phyloP scores from a whole-genome alignment of 805 yeast species.

The Komagataella phaffii region DNA sequence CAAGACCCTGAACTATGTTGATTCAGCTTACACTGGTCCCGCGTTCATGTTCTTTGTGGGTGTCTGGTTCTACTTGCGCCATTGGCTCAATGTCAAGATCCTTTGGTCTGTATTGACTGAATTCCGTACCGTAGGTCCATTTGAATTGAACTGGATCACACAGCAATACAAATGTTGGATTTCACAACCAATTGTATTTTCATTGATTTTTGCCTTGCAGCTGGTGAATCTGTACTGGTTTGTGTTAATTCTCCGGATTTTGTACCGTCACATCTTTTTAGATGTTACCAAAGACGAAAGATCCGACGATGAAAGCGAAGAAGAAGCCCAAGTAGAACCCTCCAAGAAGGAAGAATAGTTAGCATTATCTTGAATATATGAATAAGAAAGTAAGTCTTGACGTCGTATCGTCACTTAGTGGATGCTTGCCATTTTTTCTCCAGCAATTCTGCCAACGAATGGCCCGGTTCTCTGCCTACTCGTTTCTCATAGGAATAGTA shows the following conservation, averaged over 20 bases:
- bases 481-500: conserved; percentile 52
- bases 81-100: conserved; percentile 67
- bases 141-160: conserved; percentile 66
- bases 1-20: conserved; percentile 78
- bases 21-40: conserved; percentile 48
- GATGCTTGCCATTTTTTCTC: conserved; percentile 14
- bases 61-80: conserved; percentile 85
- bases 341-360: conserved; percentile 7
- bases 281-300: conserved; percentile 70
- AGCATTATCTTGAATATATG: neutral
- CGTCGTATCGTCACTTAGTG: neutral
- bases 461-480: conserved; percentile 45
- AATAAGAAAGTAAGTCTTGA: neutral
- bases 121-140: conserved; percentile 76
- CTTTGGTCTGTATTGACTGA: conserved; percentile 80
- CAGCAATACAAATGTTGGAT: conserved; percentile 96
- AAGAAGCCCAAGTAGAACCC: conserved; percentile 20
- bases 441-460: conserved; percentile 40
- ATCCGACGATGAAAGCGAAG: conserved; percentile 71
- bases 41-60: conserved; percentile 55
- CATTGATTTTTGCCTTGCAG: conserved; percentile 67
- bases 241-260: conserved; percentile 64
- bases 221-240: conserved; percentile 84
- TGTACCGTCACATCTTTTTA: conserved; percentile 45
- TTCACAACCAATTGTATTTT: conserved; percentile 81